Percentiles rank a stretch among this genome's conserved stretches.
Evolutionary conservation across 2,329 filamentous ascomycete genomes (phyloP).

Genomic region (Verticillium nubilum): DNA sequence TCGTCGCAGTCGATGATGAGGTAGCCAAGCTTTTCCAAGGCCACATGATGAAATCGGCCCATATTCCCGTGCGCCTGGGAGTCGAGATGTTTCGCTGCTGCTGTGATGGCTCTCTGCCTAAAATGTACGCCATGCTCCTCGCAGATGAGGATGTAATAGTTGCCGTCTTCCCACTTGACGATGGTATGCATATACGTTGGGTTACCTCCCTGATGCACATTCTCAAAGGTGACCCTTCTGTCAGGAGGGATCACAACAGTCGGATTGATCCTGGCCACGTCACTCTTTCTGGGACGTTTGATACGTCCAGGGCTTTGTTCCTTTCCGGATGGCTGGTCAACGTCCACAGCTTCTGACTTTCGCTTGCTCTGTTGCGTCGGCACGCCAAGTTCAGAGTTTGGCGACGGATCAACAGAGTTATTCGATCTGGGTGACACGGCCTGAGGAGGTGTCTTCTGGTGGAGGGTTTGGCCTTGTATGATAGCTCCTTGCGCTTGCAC

Average conservation of each 20-base stretch:
- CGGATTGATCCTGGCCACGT: not conserved
- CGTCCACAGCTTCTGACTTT: not conserved
- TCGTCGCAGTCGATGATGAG: constrained; percentile 11
- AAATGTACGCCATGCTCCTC: constrained; percentile 15
- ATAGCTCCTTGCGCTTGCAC: too few species aligned
- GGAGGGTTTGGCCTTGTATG: too few species aligned
- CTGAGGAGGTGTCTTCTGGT: too few species aligned
- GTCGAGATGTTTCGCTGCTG: constrained; percentile 13
- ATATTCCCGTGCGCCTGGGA: constrained; percentile 8
- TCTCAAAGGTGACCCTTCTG: constrained; percentile 16
- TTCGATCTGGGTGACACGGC: too few species aligned
- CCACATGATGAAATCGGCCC: constrained; percentile 5
- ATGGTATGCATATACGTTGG: constrained; percentile 14
- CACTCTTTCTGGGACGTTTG: not conserved
- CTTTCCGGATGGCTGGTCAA: not conserved
- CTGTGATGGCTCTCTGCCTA: constrained; percentile 8
- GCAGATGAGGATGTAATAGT: constrained; percentile 15
- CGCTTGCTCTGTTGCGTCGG: not conserved
- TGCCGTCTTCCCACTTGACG: constrained; percentile 6
- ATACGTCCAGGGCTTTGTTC: not conserved
- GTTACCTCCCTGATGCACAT: constrained; percentile 14
- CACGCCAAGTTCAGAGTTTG: too few species aligned
- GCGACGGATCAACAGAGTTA: too few species aligned
- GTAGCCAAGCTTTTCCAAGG: constrained; percentile 11
- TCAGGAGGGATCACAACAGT: not conserved